A percentile compares a stretch with the other conserved stretches of the same genome.
Evolutionary conservation across 768 basidiomycete genomes (phyloP).

Genomic region (Mrakia hoshinonis): DNA sequence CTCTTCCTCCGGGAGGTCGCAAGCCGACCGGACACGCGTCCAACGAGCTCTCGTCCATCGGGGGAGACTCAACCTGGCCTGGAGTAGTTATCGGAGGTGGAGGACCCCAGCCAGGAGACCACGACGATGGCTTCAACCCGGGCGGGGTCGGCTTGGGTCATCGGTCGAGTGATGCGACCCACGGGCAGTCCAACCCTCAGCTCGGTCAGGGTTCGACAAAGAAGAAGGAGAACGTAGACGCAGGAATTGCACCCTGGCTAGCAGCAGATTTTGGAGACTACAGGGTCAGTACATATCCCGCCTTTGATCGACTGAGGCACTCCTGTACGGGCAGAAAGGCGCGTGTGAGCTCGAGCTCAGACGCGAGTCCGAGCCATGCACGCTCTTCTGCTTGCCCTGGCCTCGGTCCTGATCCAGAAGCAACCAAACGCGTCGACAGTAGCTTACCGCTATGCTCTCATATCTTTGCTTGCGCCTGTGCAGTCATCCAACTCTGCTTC

Average conservation of each 20-base stretch:
- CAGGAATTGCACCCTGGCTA: constrained; percentile 28
- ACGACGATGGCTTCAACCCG: background rate
- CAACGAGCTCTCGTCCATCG: background rate
- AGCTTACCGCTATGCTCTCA: background rate
- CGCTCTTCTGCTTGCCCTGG: too few species aligned
- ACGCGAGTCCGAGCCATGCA: too few species aligned
- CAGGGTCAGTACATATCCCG: background rate
- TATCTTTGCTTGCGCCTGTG: background rate
- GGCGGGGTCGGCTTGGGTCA: background rate
- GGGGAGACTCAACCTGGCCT: constrained; percentile 6
- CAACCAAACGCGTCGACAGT: too few species aligned
- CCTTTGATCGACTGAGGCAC: background rate
- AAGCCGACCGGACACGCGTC: background rate
- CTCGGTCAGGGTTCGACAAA: background rate
- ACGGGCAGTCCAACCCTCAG: background rate
- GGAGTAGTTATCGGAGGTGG: constrained; percentile 2
- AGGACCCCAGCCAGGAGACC: background rate
- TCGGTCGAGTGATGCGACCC: background rate
- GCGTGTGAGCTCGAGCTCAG: background rate
- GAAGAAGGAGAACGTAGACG: constrained; percentile 22
- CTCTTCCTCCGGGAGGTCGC: background rate
- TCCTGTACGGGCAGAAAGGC: background rate
- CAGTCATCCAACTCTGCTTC: background rate
- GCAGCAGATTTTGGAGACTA: constrained; percentile 15
- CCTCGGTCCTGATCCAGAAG: background rate